Percentiles rank a stretch among this genome's conserved stretches.
phyloP scores from a whole-genome alignment of 2,329 filamentous ascomycete species.

The Aspergillus piperis region DNA sequence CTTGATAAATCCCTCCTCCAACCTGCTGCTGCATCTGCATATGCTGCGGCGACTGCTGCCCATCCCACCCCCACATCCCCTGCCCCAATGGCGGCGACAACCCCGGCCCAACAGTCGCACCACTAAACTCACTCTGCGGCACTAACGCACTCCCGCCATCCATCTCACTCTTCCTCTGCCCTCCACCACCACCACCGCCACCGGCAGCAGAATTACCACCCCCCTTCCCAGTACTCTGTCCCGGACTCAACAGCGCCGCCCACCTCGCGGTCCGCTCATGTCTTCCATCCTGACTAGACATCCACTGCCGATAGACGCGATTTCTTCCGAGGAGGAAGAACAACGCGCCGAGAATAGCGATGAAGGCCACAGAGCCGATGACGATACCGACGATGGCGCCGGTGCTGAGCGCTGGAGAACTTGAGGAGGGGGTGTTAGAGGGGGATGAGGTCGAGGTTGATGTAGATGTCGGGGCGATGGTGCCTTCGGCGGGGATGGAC shows the following conservation, averaged over 20 bases:
- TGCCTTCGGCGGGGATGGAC: conserved; percentile 53
- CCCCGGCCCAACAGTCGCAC: not conserved
- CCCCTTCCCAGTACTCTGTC: not conserved
- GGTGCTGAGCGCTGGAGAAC: conserved; percentile 31
- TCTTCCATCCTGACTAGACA: conserved; percentile 37
- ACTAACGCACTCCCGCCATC: not conserved
- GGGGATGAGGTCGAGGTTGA: conserved; percentile 13
- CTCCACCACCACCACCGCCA: conserved; percentile 16
- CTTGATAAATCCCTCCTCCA: not conserved
- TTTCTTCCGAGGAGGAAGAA: conserved; percentile 41
- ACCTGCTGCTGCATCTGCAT: not conserved
- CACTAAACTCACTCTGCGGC: not conserved
- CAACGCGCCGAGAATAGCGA: conserved; percentile 49
- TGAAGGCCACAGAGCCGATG: conserved; percentile 53
- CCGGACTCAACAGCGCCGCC: conserved; percentile 28
- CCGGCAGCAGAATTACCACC: not conserved
- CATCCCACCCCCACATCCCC: not conserved
- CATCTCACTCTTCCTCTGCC: conserved; percentile 18
- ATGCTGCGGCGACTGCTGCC: not conserved
- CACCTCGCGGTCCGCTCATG: conserved; percentile 34
- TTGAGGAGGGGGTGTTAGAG: conserved; percentile 11
- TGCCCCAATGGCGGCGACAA: not conserved
- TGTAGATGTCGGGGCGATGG: conserved; percentile 10
- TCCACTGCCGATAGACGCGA: conserved; percentile 37
- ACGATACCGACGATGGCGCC: conserved; percentile 64